A percentile compares a stretch with the other conserved stretches of the same genome.
phyloP scores from a whole-genome alignment of 139 green algal genomes.

The Asterochloris sp. region DNA sequence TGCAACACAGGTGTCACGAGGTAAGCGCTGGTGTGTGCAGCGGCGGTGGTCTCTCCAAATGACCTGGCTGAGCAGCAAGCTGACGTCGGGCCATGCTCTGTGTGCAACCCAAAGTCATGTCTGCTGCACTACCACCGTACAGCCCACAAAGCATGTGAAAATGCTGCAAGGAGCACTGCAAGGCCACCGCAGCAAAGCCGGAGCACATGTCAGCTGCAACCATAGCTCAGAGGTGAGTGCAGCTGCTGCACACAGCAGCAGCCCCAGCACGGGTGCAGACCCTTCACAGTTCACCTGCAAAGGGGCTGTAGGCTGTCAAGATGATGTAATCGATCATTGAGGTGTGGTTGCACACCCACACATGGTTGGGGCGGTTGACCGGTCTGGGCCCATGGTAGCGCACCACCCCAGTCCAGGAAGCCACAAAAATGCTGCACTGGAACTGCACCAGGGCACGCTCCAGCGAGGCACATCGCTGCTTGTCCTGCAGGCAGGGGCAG shows the following conservation, averaged over 20 bases:
- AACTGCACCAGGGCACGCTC: conserved; percentile 62
- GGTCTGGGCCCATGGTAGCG: conserved; percentile 90
- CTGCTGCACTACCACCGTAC: too few species aligned
- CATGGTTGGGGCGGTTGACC: conserved; percentile 53
- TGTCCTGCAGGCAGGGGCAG: conserved; percentile 2
- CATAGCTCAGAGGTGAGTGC: too few species aligned
- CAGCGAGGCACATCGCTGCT: background rate
- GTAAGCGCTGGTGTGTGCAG: too few species aligned
- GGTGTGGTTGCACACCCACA: conserved; percentile 99
- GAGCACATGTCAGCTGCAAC: too few species aligned
- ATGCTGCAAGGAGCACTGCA: too few species aligned
- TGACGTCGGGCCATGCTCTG: too few species aligned
- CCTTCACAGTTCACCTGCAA: conserved; percentile 40
- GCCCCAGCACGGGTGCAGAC: conserved; percentile 57
- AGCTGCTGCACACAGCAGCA: too few species aligned
- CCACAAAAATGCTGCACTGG: conserved; percentile 74
- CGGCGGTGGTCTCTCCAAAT: too few species aligned
- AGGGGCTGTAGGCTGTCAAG: conserved; percentile 81
- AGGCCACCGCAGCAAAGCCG: too few species aligned
- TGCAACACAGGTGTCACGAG: background rate
- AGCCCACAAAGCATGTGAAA: too few species aligned
- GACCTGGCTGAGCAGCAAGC: too few species aligned
- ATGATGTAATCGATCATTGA: conserved; percentile 99
- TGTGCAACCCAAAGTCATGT: too few species aligned
- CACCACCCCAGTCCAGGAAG: conserved; percentile 86